phyloP scores from a whole-genome alignment of 73 alveolate genomes.

The Urostyla sp. region DNA sequence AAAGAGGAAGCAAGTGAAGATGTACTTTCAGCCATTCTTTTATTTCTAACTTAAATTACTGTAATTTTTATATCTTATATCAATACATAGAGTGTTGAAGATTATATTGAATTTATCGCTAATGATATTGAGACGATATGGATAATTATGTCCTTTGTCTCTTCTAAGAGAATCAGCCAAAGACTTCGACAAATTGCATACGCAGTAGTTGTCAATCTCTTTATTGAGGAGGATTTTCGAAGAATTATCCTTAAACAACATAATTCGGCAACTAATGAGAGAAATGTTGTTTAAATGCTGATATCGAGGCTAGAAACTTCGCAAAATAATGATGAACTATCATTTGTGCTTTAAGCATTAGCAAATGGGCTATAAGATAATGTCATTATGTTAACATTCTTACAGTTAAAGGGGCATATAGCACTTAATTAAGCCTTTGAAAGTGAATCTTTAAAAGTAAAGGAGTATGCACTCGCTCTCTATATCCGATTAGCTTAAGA shows the following conservation, averaged over 20 bases:
- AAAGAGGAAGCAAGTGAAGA: conserved; percentile 48
- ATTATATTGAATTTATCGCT: conserved; percentile 26
- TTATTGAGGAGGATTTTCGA: conserved; percentile 33
- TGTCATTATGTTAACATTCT: neutral
- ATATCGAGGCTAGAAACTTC: too few species aligned
- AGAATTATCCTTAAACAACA: conserved; percentile 21
- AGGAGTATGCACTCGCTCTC: conserved; percentile 35
- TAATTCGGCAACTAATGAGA: too few species aligned
- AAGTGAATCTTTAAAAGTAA: conserved; percentile 15
- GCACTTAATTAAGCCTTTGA: conserved; percentile 45
- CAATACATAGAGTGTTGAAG: conserved; percentile 26
- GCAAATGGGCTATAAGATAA: conserved; percentile 47
- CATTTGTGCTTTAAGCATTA: neutral
- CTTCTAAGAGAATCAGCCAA: neutral
- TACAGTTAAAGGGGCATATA: conserved; percentile 40
- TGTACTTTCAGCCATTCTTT: conserved; percentile 21
- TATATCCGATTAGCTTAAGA: conserved; percentile 43
- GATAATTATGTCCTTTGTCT: neutral
- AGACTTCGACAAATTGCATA: conserved; percentile 17
- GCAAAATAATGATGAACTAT: conserved; percentile 10
- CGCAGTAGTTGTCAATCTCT: conserved; percentile 31
- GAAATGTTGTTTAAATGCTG: too few species aligned
- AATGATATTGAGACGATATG: neutral
- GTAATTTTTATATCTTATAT: neutral
- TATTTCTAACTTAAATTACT: conserved; percentile 31